phyloP scores from a whole-genome alignment of 805 yeast species.

The Saccharomycopsis guyanensis region DNA sequence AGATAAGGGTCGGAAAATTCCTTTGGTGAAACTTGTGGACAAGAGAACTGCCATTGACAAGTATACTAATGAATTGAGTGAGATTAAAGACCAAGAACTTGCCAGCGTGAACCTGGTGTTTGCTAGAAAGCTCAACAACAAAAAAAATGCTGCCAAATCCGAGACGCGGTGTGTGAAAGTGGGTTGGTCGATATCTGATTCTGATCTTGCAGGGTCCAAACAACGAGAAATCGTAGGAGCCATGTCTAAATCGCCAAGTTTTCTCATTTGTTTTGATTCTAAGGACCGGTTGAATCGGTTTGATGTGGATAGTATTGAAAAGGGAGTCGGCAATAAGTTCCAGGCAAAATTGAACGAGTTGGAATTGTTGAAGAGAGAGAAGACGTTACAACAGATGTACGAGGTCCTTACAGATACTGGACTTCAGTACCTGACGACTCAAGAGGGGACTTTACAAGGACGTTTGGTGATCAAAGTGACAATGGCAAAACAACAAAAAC shows the following conservation, averaged over 20 bases:
- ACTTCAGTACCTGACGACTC: neutral
- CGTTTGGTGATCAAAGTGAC: constrained; percentile 1
- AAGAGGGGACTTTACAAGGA: neutral
- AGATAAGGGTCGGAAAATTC: constrained; percentile 10
- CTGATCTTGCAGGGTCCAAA: constrained; percentile 12
- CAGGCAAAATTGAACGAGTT: constrained; percentile 7
- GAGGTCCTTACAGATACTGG: constrained; percentile 7
- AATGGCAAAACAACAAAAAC: neutral
- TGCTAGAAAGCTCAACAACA: constrained; percentile 7
- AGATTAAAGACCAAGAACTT: constrained; percentile 9
- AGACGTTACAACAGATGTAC: constrained; percentile 8
- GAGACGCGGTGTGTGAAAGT: constrained; percentile 10
- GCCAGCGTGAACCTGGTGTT: constrained; percentile 8
- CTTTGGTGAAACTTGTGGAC: constrained; percentile 14
- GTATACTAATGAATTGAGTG: constrained; percentile 12
- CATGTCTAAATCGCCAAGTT: constrained; percentile 1
- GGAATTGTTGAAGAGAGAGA: constrained; percentile 15
- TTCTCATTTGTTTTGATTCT: constrained; percentile 10
- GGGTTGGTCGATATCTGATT: constrained; percentile 18
- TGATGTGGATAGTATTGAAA: neutral
- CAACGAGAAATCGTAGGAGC: constrained; percentile 8
- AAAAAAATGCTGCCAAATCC: constrained; percentile 1
- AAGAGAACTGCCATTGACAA: constrained; percentile 13
- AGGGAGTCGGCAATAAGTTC: neutral
- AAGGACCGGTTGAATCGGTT: constrained; percentile 5